A percentile compares a stretch with the other conserved stretches of the same genome.
phyloP scores from a whole-genome alignment of 2,329 filamentous ascomycete species.

The Ophiognomonia clavigignenti-juglandacearum region DNA sequence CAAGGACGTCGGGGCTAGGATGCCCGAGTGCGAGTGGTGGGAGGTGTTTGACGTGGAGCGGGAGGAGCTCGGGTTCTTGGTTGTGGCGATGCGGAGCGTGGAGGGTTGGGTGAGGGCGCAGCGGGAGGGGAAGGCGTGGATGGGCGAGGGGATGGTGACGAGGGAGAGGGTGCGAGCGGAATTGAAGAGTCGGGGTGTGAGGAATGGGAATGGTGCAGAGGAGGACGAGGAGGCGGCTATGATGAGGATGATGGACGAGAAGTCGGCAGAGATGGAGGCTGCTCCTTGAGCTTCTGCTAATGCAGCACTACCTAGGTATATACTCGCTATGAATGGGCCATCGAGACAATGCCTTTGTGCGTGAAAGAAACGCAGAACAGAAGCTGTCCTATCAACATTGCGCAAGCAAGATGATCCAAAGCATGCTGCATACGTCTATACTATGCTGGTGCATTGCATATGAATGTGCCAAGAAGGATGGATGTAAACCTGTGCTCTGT shows the following conservation, averaged over 20 bases:
- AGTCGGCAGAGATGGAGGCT: constrained; percentile 24
- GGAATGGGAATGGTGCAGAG: constrained; percentile 24
- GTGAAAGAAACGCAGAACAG: too few species aligned
- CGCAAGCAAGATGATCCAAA: too few species aligned
- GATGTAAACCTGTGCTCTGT: too few species aligned
- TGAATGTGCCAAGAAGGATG: too few species aligned
- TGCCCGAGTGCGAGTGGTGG: constrained; percentile 91
- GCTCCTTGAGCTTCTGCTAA: neutral
- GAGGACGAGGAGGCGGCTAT: constrained; percentile 23
- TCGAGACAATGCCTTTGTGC: too few species aligned
- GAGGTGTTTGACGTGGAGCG: constrained; percentile 95
- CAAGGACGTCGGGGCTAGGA: constrained; percentile 67
- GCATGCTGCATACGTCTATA: too few species aligned
- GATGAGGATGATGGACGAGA: constrained; percentile 36
- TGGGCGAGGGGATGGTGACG: constrained; percentile 49
- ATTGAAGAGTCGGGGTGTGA: constrained; percentile 47
- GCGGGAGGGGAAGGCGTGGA: constrained; percentile 47
- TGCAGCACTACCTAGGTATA: too few species aligned
- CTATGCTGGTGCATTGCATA: too few species aligned
- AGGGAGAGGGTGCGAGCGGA: constrained; percentile 55
- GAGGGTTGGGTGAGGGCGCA: constrained; percentile 63
- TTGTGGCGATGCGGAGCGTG: constrained; percentile 78
- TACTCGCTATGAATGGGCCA: too few species aligned
- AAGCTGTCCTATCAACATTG: too few species aligned
- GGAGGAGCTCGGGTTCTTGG: constrained; percentile 89